Evolutionary conservation across 1,284 basidiomycete species (phyloP), one percentile per base, ranked within the genome.

Genomic region (Rhodotorula sp.): DNA sequence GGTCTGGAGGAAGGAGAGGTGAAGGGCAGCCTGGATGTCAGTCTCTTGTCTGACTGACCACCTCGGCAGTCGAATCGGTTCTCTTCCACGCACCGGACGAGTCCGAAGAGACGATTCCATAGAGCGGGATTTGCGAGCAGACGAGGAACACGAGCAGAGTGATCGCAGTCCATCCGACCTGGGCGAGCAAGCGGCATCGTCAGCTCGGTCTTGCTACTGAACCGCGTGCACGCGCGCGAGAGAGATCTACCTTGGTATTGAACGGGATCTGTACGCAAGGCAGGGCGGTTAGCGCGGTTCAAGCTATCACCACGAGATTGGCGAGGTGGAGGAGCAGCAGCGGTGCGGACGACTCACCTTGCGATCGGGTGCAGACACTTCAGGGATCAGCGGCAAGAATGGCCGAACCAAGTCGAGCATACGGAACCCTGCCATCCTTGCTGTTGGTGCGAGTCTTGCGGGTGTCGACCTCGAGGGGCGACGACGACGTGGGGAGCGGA

Each of bases 91-190:
- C 15, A 78, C 78, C 78, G 66, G 92, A 92, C 77, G 93, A 95
- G 86, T 97, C 93, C 64, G 93, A 95, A 61, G 93, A 95, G 89
- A 97, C 95, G 87, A 97, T 97, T 73, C 94, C 94, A 83, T 97
- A 78, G 62, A 97, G 86, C 14, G 94, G 94, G 58, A 97, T 93
- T 84, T 97, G 94, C 58, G 93, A 95, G 86, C 93, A 95, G 76
- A 97, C 93, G 80, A 97, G 84, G 90, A 97, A 97, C 82, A 97
- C 95, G 83, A 97, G 89, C 79, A 97, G 91, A 15, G 94, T 95
- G 62, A 95, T 93, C 70, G 93, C 92, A 21, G 94, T 97, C 94
- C 94, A 97, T 87, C 94, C 85, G 74, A 95, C 87, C 77, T 79
- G 71, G 38, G 38, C 14, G 34, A 16, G 28, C 2, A 47, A 7